Base-by-base conservation (phyloP, 371 early-diverging fungal species). In the Mortierella sp. region DNA sequence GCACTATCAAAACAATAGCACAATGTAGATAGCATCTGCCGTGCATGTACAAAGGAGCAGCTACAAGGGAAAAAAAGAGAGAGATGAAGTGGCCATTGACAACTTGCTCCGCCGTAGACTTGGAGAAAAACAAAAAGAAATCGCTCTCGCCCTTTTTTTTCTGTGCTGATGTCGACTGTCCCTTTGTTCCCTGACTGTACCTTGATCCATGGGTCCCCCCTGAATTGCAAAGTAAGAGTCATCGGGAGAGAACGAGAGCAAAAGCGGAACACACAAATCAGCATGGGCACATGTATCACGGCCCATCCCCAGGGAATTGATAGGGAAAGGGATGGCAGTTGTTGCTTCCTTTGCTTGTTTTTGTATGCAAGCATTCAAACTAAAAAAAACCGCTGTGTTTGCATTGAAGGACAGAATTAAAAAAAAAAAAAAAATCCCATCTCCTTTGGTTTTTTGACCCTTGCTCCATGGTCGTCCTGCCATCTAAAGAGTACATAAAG, bases 211-310 rank as follows among this genome's bases (percentile, higher is more conserved):
- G 59, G 26, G 28, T 28, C 26, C 16, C 55, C 67, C 67, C 67
- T 64, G 67, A 64, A 28, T 16, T 31, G 19, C 50, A 50, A 50
- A n/a, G 54, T n/a, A 64, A 24, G 40, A 64, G 67, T 64, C 67
- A 64, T 16, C 6, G n/a, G 31, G 31, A 50, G 50, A 50, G 16
- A n/a, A 31, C 14, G 31, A 61, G 16, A 31, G 31, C 14, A 31
- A 54, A 24, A 10, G n/a, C n/a, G n/a, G n/a, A 13, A 28, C 50
- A 28, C 57, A 24, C 67, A 21, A 64, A 64, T 64, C 24, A 64
- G 67, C 40, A 37, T 64, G 67, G 40, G 24, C 67, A 64, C 67
- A 64, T 64, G 67, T 64, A 64, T 64, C 67, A 37, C 21, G 24
- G 37, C 24, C 37, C 31, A 5, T 64, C 21, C 28, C 61, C 21